Evolutionary conservation across 140 eudicot genomes (phyloP), one percentile per base, ranked within the genome.

Genomic region (Bidens hawaiensis): DNA sequence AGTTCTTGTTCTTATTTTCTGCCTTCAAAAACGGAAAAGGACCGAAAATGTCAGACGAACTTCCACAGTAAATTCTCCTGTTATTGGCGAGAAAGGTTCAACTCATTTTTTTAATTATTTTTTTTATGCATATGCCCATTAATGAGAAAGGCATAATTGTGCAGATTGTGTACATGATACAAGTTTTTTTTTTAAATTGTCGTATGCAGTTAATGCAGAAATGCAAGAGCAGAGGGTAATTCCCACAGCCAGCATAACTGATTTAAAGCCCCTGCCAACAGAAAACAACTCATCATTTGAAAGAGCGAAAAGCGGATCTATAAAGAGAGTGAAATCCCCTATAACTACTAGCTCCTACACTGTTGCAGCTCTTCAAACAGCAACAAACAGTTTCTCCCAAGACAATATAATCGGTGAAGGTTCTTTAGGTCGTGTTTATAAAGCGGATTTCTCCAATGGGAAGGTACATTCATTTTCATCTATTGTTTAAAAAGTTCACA

Each of bases 361-460:
- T 2, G 96, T 93, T 72, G 99, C 95, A 66, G 56, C 95, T 68
- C 90, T 93, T 49, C 99, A 93, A 74, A 80, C 95, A 12, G 95
- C 99, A 58, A 93, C 99, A 40, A 88, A 85, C 62, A 93, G 96
- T 86, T 93, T 93, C 74, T 81, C 82, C 70, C 96, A 88, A 76
- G 99, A 88, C 30, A 85, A 88, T 77, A 76, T 93, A 28, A 60
- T 93, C 16, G 99, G 99, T 64, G 99, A 93, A 81, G 99, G 99
- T 46, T 88, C 96, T 27, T 85, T 88, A 53, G 99, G 99, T 23
- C 99, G 99, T 52, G 96, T 93, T 73, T 93, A 93, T 69, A 88
- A 77, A 75, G 99, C 96, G 10, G 96, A 93, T 43, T 93, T 88
- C 62, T 76, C 95, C 58, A 81, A 83, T 65, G 99, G 96, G 79